Conservation (phyloP, 805 yeast genomes). For the Naumovozyma dairenensis region DNA sequence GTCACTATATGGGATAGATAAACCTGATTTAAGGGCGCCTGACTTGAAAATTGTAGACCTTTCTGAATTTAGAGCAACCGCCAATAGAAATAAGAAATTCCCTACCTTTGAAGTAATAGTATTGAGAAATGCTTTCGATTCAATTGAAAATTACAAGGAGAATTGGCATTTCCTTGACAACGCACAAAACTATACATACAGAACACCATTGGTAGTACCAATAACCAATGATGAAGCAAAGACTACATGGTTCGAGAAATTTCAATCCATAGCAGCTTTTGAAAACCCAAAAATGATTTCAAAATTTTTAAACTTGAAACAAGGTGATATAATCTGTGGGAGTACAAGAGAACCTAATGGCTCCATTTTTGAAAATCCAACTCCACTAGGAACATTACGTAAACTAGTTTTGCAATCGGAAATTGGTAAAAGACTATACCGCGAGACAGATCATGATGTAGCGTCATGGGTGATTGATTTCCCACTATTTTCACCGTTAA, state of each 20-base stretch:
- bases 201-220: constrained; percentile 50
- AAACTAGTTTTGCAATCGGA: constrained; percentile 51
- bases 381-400: constrained; percentile 82
- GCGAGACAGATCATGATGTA: constrained; percentile 28
- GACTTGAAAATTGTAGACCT: constrained; percentile 41
- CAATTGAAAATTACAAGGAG: constrained; percentile 15
- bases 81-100: constrained; percentile 36
- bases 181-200: constrained; percentile 36
- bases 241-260: constrained; percentile 35
- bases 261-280: constrained; percentile 26
- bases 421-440: constrained; percentile 33
- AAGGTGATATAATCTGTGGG: constrained; percentile 71
- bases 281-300: constrained; percentile 27
- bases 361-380: constrained; percentile 80
- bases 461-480: constrained; percentile 86
- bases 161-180: constrained; percentile 35
- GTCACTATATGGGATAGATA: constrained; percentile 75
- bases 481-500: constrained; percentile 80
- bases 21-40: constrained; percentile 76
- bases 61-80: constrained; percentile 30
- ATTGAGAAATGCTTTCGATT: constrained; percentile 38
- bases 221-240: constrained; percentile 36
- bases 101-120: constrained; percentile 71
- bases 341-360: constrained; percentile 53
- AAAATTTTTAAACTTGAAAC: constrained; percentile 32